phyloP scores from a whole-genome alignment of 2,329 filamentous ascomycete genomes.

The Claviceps digitariae region DNA sequence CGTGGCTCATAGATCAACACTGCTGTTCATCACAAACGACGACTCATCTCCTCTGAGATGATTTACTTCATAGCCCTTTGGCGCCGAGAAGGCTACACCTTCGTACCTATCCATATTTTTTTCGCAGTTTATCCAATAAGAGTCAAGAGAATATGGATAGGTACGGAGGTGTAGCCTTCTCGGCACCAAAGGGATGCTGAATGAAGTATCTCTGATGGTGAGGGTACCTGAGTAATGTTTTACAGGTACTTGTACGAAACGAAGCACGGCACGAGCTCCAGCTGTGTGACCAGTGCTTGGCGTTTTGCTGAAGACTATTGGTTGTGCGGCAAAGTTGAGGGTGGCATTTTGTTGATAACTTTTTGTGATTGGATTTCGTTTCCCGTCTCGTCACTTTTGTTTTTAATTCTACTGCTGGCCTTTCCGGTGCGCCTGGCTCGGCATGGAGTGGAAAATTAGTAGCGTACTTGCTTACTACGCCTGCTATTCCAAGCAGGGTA shows the following conservation, averaged over 20 bases:
- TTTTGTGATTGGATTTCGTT: neutral
- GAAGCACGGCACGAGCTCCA: neutral
- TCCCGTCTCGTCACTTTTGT: neutral
- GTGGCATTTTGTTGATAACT: neutral
- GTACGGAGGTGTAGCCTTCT: too few species aligned
- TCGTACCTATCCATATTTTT: too few species aligned
- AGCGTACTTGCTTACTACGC: neutral
- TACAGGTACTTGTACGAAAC: neutral
- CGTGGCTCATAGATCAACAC: neutral
- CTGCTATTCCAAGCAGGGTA: neutral
- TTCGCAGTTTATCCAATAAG: too few species aligned
- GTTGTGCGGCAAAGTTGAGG: neutral
- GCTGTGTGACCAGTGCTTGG: slow-evolving; percentile 1
- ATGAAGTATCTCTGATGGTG: neutral
- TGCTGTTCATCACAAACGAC: neutral
- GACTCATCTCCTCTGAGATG: neutral
- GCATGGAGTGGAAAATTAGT: neutral
- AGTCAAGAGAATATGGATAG: too few species aligned
- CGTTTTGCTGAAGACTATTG: neutral
- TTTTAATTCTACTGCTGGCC: too few species aligned
- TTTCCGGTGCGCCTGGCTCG: too few species aligned
- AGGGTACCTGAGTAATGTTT: neutral
- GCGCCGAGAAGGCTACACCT: too few species aligned
- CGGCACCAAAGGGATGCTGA: too few species aligned
- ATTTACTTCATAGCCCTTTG: too few species aligned